Percentiles rank a stretch among this genome's conserved stretches.
phyloP scores from a whole-genome alignment of 2,329 filamentous ascomycete genomes.

The Rugonectria rugulosa region DNA sequence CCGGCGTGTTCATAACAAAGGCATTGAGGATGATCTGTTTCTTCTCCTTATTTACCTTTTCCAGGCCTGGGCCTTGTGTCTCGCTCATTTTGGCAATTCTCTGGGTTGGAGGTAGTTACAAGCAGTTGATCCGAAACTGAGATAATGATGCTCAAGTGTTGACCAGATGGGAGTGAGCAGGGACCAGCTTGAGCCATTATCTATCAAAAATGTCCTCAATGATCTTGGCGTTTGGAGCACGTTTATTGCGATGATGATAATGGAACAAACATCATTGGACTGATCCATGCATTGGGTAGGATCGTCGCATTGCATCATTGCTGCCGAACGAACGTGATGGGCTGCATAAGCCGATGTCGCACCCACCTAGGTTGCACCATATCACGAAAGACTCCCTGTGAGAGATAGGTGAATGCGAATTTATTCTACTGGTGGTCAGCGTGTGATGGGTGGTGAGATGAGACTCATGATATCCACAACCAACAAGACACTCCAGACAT shows the following conservation, averaged over 20 bases:
- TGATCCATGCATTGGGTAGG: neutral
- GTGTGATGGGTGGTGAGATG: no score
- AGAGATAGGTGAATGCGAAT: no score
- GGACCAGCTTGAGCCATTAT: no score
- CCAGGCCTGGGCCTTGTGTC: neutral
- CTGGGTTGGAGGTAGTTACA: neutral
- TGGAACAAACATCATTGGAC: neutral
- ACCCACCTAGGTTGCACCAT: neutral
- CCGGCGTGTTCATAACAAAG: constrained; percentile 28
- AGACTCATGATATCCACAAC: no score
- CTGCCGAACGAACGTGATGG: neutral
- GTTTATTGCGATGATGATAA: neutral
- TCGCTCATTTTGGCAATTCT: neutral
- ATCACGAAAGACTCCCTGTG: no score
- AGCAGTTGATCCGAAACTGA: no score
- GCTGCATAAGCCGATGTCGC: neutral
- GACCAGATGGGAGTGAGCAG: no score
- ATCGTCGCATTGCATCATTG: constrained; percentile 3
- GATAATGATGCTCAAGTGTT: no score
- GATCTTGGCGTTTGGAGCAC: neutral
- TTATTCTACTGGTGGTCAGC: no score
- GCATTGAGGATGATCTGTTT: constrained; percentile 30
- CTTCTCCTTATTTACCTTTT: no score
- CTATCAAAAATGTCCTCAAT: no score
- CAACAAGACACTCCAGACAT: no score